Percentiles rank a stretch among this genome's conserved stretches.
Evolutionary conservation across 2,329 filamentous ascomycete species (phyloP).

Genomic region (Orbilia oligospora): DNA sequence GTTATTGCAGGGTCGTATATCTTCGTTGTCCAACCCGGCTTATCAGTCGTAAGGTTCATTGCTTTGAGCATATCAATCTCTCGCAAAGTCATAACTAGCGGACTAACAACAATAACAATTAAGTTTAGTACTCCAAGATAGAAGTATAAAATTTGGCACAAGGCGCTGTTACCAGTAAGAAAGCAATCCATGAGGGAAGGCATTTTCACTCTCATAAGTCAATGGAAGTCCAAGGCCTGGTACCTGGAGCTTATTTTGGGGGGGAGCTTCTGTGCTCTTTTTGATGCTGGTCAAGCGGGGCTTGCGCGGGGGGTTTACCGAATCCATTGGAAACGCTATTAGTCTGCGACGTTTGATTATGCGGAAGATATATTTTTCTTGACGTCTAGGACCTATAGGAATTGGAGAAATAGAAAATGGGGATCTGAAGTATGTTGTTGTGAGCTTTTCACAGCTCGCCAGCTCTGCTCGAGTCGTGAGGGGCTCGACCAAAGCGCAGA

Average conservation of each 20-base stretch:
- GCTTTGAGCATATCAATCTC: slow-evolving; percentile 67
- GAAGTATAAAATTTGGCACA: neutral
- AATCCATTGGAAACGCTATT: too few relatives aligned
- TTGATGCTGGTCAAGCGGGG: neutral
- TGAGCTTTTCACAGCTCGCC: too few relatives aligned
- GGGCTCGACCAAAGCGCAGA: neutral
- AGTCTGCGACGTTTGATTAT: too few relatives aligned
- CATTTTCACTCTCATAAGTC: neutral
- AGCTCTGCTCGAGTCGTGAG: neutral
- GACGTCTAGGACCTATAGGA: too few relatives aligned
- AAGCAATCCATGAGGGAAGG: slow-evolving; percentile 27
- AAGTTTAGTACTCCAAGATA: too few relatives aligned
- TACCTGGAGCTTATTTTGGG: neutral
- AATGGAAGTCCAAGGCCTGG: slow-evolving; percentile 26
- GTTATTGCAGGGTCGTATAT: slow-evolving; percentile 66
- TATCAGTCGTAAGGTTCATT: slow-evolving; percentile 67
- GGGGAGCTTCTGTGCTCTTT: neutral
- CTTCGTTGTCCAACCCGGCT: slow-evolving; percentile 66
- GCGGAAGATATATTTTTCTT: too few relatives aligned
- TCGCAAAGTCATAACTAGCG: slow-evolving; percentile 40
- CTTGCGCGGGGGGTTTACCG: neutral
- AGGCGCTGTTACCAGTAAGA: slow-evolving; percentile 9
- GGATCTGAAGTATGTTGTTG: too few relatives aligned
- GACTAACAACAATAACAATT: too few relatives aligned
- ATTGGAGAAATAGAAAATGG: neutral